Percentiles rank a stretch among this genome's conserved stretches.
phyloP scores from a whole-genome alignment of 257 asterid species.

The Scutellaria barbata region DNA sequence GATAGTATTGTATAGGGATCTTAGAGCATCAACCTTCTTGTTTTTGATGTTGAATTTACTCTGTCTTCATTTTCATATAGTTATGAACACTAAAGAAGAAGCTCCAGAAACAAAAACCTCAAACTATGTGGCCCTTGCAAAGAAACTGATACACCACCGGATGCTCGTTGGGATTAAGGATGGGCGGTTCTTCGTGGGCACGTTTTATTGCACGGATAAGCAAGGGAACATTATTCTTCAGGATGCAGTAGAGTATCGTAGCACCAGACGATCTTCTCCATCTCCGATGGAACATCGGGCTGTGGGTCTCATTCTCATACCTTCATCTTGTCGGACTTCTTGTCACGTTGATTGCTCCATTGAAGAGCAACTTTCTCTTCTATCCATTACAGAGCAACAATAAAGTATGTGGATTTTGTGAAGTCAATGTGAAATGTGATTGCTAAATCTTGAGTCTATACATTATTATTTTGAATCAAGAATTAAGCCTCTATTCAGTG shows the following conservation, averaged over 20 bases:
- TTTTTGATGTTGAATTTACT: too few relatives aligned
- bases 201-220: conserved; percentile 85
- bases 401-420: not conserved
- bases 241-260: conserved; percentile 88
- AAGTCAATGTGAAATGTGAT: not conserved
- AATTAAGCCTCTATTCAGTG: not conserved
- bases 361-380: conserved; percentile 67
- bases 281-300: conserved; percentile 86
- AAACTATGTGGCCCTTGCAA: conserved; percentile 49
- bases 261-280: conserved; percentile 73
- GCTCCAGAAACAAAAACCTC: conserved; percentile 43
- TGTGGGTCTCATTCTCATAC: conserved; percentile 88
- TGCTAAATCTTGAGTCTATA: not conserved
- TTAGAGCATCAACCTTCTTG: too few relatives aligned
- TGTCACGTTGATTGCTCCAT: conserved; percentile 77
- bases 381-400: conserved; percentile 50
- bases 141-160: conserved; percentile 61
- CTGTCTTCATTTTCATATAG: conserved; percentile 9
- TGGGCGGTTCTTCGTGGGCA: conserved; percentile 79
- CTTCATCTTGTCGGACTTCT: conserved; percentile 72
- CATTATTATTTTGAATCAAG: too few relatives aligned
- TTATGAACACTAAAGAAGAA: conserved; percentile 39
- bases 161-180: conserved; percentile 84
- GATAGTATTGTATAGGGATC: too few relatives aligned
- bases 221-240: conserved; percentile 94